Conservation (phyloP, 2,329 filamentous ascomycete species). For the Fusarium proliferatum region DNA sequence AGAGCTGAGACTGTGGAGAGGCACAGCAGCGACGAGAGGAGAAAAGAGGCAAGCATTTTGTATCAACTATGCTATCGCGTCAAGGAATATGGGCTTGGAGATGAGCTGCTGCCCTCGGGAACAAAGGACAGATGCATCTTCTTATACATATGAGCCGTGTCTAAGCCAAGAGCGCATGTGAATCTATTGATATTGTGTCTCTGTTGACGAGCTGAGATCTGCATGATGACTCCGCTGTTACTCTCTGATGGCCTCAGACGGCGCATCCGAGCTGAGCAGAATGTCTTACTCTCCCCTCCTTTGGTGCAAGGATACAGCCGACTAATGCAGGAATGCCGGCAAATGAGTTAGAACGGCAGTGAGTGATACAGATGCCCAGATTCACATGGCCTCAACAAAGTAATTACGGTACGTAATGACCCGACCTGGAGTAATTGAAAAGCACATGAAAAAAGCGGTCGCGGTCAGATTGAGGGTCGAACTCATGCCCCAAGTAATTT, state of each 20-base stretch:
- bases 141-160: slow-evolving; percentile 11
- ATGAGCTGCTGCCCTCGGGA: neutral
- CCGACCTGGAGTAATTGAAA: neutral
- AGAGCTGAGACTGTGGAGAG: slow-evolving; percentile 29
- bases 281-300: slow-evolving; percentile 6
- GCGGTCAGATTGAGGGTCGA: neutral
- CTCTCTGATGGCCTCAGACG: slow-evolving; percentile 4
- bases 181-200: neutral
- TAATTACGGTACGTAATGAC: neutral
- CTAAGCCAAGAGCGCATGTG: neutral
- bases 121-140: neutral
- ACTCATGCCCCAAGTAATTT: no score
- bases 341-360: neutral
- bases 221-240: slow-evolving; percentile 4
- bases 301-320: neutral
- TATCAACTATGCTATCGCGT: neutral
- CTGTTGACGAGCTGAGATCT: slow-evolving; percentile 1
- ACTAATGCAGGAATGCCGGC: slow-evolving; percentile 6
- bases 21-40: slow-evolving; percentile 30
- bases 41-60: slow-evolving; percentile 31
- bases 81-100: no score
- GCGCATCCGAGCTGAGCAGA: slow-evolving; percentile 6
- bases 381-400: neutral
- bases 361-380: neutral
- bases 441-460: neutral